These are phyloP conservation scores for Taphrina communis DNA, from an alignment of 1,139 yeast species.

Conservation along the genomic window DNA sequence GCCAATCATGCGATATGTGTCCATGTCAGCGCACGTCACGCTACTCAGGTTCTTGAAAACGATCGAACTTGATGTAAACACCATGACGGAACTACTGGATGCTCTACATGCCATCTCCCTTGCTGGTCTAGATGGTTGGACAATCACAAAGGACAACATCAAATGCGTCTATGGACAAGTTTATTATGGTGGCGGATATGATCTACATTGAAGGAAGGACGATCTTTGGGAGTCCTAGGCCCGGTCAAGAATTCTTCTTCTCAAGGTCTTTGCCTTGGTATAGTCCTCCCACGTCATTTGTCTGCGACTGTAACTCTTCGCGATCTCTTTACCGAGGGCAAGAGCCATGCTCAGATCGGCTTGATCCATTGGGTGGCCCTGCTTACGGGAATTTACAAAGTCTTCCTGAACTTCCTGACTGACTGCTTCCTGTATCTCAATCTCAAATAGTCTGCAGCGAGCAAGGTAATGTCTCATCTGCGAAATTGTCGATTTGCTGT, in stretches of 20 bases:
- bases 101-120: background rate
- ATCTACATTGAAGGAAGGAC: conserved; percentile 1
- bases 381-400: conserved; percentile 42
- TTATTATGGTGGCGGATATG: conserved; percentile 14
- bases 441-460: conserved; percentile 24
- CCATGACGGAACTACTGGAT: background rate
- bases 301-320: conserved; percentile 38
- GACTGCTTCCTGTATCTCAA: conserved; percentile 39
- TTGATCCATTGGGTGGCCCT: conserved; percentile 40
- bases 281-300: conserved; percentile 41
- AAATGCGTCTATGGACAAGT: conserved; percentile 26
- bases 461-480: conserved; percentile 27
- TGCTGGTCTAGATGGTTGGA: background rate
- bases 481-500: background rate
- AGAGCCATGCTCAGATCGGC: conserved; percentile 37
- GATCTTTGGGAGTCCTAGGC: background rate
- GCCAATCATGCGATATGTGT: conserved; percentile 17
- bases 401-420: conserved; percentile 40
- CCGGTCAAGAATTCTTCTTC: background rate
- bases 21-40: conserved; percentile 26
- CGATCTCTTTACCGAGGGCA: conserved; percentile 38
- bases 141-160: background rate
- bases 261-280: conserved; percentile 5
- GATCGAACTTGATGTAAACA: background rate
- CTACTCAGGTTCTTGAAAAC: conserved; percentile 5